Conservation (phyloP, 208 protist species). For the Strigomonas culicis region DNA sequence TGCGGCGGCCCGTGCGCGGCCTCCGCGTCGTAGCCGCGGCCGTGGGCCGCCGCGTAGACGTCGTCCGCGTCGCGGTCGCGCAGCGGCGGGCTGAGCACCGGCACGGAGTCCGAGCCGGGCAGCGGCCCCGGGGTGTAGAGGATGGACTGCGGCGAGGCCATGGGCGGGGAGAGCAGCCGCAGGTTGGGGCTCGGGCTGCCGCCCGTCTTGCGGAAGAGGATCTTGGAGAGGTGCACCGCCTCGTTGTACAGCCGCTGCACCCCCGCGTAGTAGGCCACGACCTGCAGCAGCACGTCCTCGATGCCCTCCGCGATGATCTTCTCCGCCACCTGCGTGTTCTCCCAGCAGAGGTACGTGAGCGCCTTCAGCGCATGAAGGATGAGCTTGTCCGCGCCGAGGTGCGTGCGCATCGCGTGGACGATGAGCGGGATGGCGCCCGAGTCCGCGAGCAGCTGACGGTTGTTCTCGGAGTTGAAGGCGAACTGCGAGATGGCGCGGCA, state of each 20-base stretch:
- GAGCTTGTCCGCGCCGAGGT: constrained; percentile 85
- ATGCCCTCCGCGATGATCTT: constrained; percentile 76
- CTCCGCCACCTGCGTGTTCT: constrained; percentile 83
- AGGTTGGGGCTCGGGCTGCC: constrained; percentile 58
- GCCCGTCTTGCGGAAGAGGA: constrained; percentile 83
- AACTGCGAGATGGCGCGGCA: constrained; percentile 91
- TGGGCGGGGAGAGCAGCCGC: constrained; percentile 65
- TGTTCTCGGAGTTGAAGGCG: constrained; percentile 90
- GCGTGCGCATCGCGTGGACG: constrained; percentile 76
- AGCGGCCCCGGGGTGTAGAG: constrained; percentile 41
- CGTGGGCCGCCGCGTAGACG: constrained; percentile 20
- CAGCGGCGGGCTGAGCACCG: constrained; percentile 48
- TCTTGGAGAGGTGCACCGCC: constrained; percentile 87
- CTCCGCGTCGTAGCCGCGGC: background rate
- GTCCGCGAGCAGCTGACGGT: constrained; percentile 78
- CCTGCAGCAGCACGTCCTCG: constrained; percentile 71
- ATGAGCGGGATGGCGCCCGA: constrained; percentile 87
- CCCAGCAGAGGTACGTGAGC: constrained; percentile 91
- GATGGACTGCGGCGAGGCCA: constrained; percentile 71
- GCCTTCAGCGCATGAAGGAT: constrained; percentile 90
- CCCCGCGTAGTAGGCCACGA: constrained; percentile 64
- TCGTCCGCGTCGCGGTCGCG: constrained; percentile 29
- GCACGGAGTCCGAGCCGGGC: constrained; percentile 20
- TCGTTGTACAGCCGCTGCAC: constrained; percentile 76
- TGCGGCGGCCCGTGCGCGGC: background rate